Conservation (phyloP, 257 asterid species). For the Solanum chaucha region DNA sequence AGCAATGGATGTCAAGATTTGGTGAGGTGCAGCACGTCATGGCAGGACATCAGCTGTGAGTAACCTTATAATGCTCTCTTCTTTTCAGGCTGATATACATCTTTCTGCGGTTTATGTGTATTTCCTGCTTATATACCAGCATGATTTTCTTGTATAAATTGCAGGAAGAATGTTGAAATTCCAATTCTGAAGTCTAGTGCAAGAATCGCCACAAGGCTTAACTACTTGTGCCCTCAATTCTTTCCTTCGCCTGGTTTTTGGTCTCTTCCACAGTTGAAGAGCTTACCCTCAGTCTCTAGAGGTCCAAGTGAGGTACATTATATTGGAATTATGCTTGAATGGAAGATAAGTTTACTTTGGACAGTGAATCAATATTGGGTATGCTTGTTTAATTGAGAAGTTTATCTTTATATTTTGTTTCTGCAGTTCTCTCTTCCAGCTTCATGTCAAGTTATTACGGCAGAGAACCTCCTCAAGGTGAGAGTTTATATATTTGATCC, state of each 20-base stretch:
- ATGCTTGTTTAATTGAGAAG: not conserved
- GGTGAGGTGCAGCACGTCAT: slow-evolving; percentile 84
- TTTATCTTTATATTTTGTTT: slow-evolving; percentile 8
- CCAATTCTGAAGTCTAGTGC: slow-evolving; percentile 89
- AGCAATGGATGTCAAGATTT: slow-evolving; percentile 76
- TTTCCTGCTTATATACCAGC: not conserved
- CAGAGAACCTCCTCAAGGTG: slow-evolving; percentile 98
- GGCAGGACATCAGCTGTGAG: slow-evolving; percentile 96
- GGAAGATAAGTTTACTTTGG: not conserved
- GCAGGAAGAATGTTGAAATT: slow-evolving; percentile 79
- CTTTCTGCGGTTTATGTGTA: not conserved
- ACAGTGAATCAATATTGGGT: not conserved
- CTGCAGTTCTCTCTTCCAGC: slow-evolving; percentile 40
- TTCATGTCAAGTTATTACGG: slow-evolving; percentile 33
- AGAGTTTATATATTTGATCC: not conserved
- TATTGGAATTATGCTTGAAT: not conserved
- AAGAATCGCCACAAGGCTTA: slow-evolving; percentile 70
- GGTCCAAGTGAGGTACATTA: slow-evolving; percentile 29
- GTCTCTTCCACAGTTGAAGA: slow-evolving; percentile 33
- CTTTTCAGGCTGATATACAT: not conserved
- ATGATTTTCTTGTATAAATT: slow-evolving; percentile 14
- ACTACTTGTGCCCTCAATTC: slow-evolving; percentile 79
- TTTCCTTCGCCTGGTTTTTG: slow-evolving; percentile 94
- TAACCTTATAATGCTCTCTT: not conserved
- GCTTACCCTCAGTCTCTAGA: slow-evolving; percentile 13